These are phyloP conservation scores for Arthrobotrys megalospora DNA, from an alignment of 2,329 filamentous ascomycete genomes.

Conservation along the genomic window DNA sequence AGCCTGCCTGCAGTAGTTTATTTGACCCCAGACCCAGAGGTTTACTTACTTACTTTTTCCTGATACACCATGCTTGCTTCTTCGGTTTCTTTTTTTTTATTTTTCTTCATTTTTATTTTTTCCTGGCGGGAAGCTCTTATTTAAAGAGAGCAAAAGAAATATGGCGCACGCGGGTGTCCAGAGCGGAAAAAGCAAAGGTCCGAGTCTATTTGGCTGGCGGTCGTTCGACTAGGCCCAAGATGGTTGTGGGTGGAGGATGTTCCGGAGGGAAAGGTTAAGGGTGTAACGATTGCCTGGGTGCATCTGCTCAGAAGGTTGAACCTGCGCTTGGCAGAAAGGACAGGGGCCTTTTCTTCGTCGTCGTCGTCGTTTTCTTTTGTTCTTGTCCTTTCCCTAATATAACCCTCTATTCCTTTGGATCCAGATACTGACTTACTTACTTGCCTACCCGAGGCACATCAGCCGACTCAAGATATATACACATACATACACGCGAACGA, in stretches of 20 bases:
- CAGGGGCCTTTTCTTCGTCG: no score
- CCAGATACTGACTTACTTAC: neutral
- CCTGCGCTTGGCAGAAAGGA: conserved; percentile 3
- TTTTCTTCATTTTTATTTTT: conserved; percentile 14
- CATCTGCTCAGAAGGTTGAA: conserved; percentile 31
- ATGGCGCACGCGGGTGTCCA: conserved; percentile 57
- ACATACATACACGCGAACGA: neutral
- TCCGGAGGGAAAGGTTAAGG: conserved; percentile 48
- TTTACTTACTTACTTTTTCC: conserved; percentile 29
- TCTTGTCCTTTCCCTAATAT: conserved; percentile 3
- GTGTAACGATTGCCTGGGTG: conserved; percentile 47
- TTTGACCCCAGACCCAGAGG: conserved; percentile 54
- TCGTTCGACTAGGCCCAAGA: conserved; percentile 47
- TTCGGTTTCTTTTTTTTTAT: conserved; percentile 11
- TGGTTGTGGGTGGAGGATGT: conserved; percentile 34
- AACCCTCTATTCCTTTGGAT: neutral
- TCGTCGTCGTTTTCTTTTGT: neutral
- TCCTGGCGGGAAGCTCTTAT: conserved; percentile 56
- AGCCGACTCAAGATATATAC: no score
- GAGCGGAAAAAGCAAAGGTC: conserved; percentile 51
- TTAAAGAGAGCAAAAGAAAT: conserved; percentile 50
- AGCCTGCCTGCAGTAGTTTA: conserved; percentile 57
- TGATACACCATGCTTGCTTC: conserved; percentile 24
- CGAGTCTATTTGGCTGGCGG: conserved; percentile 26
- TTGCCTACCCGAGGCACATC: neutral